Base-by-base conservation (phyloP, 2,329 filamentous ascomycete species). In the Aspergillus tanneri region DNA sequence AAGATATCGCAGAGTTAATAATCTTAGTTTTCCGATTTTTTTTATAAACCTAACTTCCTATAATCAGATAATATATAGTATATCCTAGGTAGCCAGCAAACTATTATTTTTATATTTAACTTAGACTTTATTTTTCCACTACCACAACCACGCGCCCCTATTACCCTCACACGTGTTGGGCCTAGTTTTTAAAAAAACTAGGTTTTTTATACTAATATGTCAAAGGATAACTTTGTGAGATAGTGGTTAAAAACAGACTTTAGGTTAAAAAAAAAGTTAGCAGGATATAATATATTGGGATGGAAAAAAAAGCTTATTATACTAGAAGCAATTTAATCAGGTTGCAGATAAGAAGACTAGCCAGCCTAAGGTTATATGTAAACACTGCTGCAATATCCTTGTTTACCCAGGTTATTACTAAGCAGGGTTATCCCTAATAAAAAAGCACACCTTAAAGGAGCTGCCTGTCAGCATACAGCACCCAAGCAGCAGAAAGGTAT, bases 321-420 rank as follows among this genome's bases (percentile, higher is more conserved):
- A 25, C 30, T 47, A 36, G 18, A 25, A 47, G 21, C 3, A 47
- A 25, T 47, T 47, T 27, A 23, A 41, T n/a, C 24, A 47, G 27
- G 25, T 47, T 25, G 44, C 36, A 34, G 11, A 47, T 28, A 16
- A 47, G 23, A 25, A 32, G 22, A 47, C 25, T 40, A n/a, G 23
- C 25, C 12, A 47, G 36, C 27, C 25, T 18, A 47, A 47, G 19
- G 18, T 47, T 35, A 47, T 47, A 21, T 47, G 36, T 41, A 47
- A 35, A 35, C 25, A 27, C 25, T 47, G 19, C 25, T 35, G 16
- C 35, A 47, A 10, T 40, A 21, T 35, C 18, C 36, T 47, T 47
- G 23, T 25, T 41, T 25, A 47, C 24, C 24, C 44, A n/a, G n/a
- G n/a, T 23, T 21, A 34, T 21, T 23, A 22, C 24, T 4, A 19